Evolutionary conservation across 2,329 filamentous ascomycete species (phyloP), one percentile per base, ranked within the genome.

Genomic region (Hypoxylon sp.): DNA sequence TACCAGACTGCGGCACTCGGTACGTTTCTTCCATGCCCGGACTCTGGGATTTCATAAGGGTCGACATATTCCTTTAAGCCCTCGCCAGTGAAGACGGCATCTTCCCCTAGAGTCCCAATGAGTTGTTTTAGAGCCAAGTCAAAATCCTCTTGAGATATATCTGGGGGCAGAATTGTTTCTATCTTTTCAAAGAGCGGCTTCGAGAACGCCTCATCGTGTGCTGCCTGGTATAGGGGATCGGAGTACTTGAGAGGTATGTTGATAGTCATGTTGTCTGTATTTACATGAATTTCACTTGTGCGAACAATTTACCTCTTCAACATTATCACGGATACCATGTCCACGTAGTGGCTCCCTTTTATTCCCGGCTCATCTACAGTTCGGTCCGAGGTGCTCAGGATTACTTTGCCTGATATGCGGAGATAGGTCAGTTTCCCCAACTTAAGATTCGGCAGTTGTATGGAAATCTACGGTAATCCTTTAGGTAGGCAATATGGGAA

Each of bases 21-120:
- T 48, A 84, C 77, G 47, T 78, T 81, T 24, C 82, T 77, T 59
- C 77, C 74, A 3, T 78, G 76, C 5, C 79, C 78, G 2, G 76
- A 76, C 65, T 84, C 82, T 2, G 78, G 78, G 9, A 84, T 76
- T 73, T 84, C 82, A 59, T 84, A 84, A 1, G 83, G 82, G 59
- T 84, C 82, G 47, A 84, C 81, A 63, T 84, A 84, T 62, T 84
- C 82, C 4, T 75, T 78, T 35, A 84, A 66, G 0, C 72, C 77
- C 24, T 80, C 75, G n/a, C 78, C 78, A 5, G 75, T 74, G 58
- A 82, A 79, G 1, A 84, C 80, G 2, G 80, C 77, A 14, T 81
- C 77, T 26, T 79, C 68, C 1, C 82, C 81, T 3, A 84, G 73
- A 1, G 76, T 68, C 11, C 65, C 67, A 55, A 76, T 74, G 52